Evolutionary conservation across 768 basidiomycete genomes (phyloP), one percentile per base, ranked within the genome.

Genomic region (Pulveroboletus sp.): DNA sequence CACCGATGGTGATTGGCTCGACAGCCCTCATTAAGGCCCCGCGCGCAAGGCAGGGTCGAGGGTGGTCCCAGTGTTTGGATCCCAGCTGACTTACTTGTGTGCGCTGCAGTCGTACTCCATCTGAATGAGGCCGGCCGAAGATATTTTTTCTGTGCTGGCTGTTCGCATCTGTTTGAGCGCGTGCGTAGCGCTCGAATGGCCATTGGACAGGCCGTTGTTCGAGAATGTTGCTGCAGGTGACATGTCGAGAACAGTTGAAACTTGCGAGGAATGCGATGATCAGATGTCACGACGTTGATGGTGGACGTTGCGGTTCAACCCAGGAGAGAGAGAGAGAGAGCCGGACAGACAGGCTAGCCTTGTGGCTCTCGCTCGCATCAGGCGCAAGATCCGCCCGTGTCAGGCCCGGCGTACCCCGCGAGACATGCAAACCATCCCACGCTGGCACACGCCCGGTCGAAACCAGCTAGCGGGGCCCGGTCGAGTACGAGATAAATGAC

Each of bases 101-200:
- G 91, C 91, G 28, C 85, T 84, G 60, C 85, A 77, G 62, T 86
- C 77, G 58, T 91, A 80, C 68, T 97, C 93, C 57, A 93, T 76
- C 39, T 75, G 73, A 56, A 97, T 89, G 39, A 93, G 77, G 36
- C 86, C 78, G 39, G 77, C 76, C n/a, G 86, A 85, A 10, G 78
- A 73, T 21, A 83, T 48, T 55, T 69, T 71, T 14, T 51, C 56
- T 3, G 17, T 46, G 15, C 50, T 21, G 42, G 33, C 47, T 6
- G 51, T 17, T 37, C 39, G 53, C 26, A 17, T 21, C 49, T 59
- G 63, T 49, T 68, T 61, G 44, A 30, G 54, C 14, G 42, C 21
- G 21, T 44, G 46, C 2, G 30, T 5, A 24, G 51, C 56, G 37
- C 45, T 46, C 4, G 50, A 51, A 43, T 61, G 44, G 35, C 57